phyloP scores from a whole-genome alignment of 768 basidiomycete species.

The Phylloporus scabripes region DNA sequence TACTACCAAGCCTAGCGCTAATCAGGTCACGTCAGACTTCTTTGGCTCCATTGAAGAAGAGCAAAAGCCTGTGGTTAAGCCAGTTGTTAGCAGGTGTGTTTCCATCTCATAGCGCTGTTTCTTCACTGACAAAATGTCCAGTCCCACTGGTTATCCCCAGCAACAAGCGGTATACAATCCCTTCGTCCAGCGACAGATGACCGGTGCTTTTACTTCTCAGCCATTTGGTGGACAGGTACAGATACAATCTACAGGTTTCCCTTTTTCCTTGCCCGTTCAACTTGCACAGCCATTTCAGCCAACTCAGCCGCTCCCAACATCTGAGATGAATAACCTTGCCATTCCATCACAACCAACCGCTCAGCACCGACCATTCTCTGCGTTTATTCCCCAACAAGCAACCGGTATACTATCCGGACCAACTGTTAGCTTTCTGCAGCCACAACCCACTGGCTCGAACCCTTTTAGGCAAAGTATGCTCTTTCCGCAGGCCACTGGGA shows the following conservation, averaged over 20 bases:
- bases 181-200: constrained; percentile 59
- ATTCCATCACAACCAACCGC: constrained; percentile 34
- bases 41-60: constrained; percentile 84
- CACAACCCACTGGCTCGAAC: constrained; percentile 58
- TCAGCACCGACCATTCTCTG: constrained; percentile 50
- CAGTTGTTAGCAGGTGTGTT: constrained; percentile 48
- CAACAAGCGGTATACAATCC: constrained; percentile 68
- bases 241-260: constrained; percentile 55
- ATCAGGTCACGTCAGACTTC: constrained; percentile 70
- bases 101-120: background rate
- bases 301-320: constrained; percentile 6
- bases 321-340: constrained; percentile 19
- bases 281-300: constrained; percentile 23
- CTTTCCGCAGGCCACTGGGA: constrained; percentile 56
- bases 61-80: constrained; percentile 66
- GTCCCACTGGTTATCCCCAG: constrained; percentile 49
- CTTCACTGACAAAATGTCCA: constrained; percentile 23
- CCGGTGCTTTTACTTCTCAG: constrained; percentile 40
- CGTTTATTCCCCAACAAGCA: constrained; percentile 51
- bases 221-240: constrained; percentile 41
- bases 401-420: constrained; percentile 29
- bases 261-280: constrained; percentile 39
- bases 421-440: constrained; percentile 44
- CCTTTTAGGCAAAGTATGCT: constrained; percentile 83
- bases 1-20: constrained; percentile 31